These are phyloP conservation scores for Breynia disticha DNA, from an alignment of 441 rosid species.

Conservation along the genomic window DNA sequence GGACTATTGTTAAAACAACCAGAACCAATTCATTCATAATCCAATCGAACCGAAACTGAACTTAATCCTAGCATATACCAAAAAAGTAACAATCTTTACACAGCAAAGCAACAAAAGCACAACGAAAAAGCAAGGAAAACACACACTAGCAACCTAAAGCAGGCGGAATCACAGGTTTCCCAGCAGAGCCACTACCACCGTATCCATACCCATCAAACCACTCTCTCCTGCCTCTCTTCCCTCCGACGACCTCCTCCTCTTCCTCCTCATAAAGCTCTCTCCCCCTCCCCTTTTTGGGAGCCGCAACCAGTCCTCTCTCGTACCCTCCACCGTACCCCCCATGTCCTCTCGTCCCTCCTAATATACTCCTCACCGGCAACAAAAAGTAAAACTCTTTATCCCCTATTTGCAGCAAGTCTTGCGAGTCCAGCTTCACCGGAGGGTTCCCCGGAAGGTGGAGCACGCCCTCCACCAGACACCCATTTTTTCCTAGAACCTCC, in stretches of 20 bases:
- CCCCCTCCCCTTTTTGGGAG: conserved; percentile 42
- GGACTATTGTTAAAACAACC: background rate
- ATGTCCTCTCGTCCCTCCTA: conserved; percentile 64
- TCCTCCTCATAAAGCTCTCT: conserved; percentile 53
- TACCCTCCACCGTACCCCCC: conserved; percentile 33
- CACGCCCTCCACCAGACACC: conserved; percentile 92
- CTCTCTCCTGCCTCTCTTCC: conserved; percentile 72
- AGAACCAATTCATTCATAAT: too few species aligned
- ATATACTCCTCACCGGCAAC: conserved; percentile 74
- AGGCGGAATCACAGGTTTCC: conserved; percentile 23
- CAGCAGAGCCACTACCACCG: conserved; percentile 38
- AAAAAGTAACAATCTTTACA: too few species aligned
- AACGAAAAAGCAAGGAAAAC: too few species aligned
- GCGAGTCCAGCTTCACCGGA: conserved; percentile 84
- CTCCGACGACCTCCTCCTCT: conserved; percentile 46
- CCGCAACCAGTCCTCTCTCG: conserved; percentile 23
- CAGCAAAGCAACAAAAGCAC: too few species aligned
- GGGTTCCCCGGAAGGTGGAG: conserved; percentile 91
- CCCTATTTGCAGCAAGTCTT: conserved; percentile 83
- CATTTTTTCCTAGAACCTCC: conserved; percentile 92
- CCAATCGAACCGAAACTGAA: background rate
- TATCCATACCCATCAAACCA: conserved; percentile 37
- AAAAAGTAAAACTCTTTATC: conserved; percentile 89
- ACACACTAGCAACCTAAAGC: too few species aligned
- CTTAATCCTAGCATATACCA: background rate